Percentiles rank a stretch among this genome's conserved stretches.
Evolutionary conservation across 805 yeast species (phyloP).

Genomic region (Yamadazyma ubonensis): DNA sequence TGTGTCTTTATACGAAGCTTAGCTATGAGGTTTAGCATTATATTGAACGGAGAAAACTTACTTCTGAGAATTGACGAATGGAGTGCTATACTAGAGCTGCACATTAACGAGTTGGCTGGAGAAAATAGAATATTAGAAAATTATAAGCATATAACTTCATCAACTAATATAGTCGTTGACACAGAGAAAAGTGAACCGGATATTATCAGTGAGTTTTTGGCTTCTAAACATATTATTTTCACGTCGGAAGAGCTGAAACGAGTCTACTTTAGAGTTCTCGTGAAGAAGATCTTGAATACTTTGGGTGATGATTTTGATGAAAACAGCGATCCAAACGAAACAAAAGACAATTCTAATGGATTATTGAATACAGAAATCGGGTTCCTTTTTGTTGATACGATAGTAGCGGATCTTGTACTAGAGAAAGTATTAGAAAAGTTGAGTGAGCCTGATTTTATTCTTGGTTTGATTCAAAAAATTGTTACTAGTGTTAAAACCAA

Average conservation of each 20-base stretch:
- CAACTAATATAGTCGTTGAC: slow-evolving; percentile 9
- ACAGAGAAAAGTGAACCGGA: slow-evolving; percentile 6
- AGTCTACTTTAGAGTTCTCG: slow-evolving; percentile 24
- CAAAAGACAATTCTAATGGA: slow-evolving; percentile 7
- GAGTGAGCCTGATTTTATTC: slow-evolving; percentile 25
- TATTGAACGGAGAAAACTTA: slow-evolving; percentile 14
- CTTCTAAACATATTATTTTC: slow-evolving; percentile 21
- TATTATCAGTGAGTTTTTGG: slow-evolving; percentile 17
- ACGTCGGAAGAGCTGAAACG: slow-evolving; percentile 11
- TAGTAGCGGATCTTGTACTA: slow-evolving; percentile 32
- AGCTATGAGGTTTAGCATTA: slow-evolving; percentile 9
- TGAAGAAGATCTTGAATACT: slow-evolving; percentile 20
- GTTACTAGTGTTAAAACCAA: slow-evolving; percentile 9
- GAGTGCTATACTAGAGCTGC: slow-evolving; percentile 23
- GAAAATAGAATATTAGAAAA: slow-evolving; percentile 16
- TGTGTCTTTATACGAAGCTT: slow-evolving; percentile 23
- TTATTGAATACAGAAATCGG: slow-evolving; percentile 25
- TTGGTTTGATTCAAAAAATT: slow-evolving; percentile 16
- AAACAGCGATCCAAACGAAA: background rate
- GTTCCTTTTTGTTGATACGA: slow-evolving; percentile 20
- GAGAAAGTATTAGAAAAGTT: slow-evolving; percentile 23
- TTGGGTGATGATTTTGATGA: slow-evolving; percentile 13
- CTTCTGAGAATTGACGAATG: slow-evolving; percentile 25
- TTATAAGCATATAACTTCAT: background rate
- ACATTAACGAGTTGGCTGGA: slow-evolving; percentile 19